phyloP scores from a whole-genome alignment of 306 rosid genomes.

The Ceratonia siliqua region DNA sequence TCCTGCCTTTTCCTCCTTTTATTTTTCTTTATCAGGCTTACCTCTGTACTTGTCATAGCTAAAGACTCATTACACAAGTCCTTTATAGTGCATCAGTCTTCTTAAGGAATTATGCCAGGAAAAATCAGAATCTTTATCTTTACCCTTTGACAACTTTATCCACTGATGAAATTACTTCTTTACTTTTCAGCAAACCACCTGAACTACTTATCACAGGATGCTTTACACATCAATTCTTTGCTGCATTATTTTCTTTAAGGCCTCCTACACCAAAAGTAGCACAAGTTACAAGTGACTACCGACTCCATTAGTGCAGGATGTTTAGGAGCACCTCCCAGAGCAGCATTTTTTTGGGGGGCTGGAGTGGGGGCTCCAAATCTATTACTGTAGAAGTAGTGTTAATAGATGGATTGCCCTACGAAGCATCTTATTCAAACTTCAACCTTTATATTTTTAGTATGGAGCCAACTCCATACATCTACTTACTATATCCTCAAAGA shows the following conservation, averaged over 20 bases:
- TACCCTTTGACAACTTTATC: background rate
- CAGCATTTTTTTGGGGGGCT: background rate
- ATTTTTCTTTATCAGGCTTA: background rate
- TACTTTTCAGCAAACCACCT: slow-evolving; percentile 1
- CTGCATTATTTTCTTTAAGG: background rate
- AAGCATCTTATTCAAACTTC: background rate
- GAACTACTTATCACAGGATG: background rate
- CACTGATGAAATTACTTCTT: slow-evolving; percentile 8
- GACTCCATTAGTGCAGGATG: slow-evolving; percentile 15
- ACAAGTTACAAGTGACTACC: background rate
- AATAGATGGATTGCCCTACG: slow-evolving; percentile 11
- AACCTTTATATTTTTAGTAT: background rate
- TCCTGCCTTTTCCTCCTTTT: background rate
- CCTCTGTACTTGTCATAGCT: background rate
- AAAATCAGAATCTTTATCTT: slow-evolving; percentile 18
- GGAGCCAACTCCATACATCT: background rate
- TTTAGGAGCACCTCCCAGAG: background rate
- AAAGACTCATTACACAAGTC: slow-evolving; percentile 10
- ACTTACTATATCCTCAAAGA: background rate
- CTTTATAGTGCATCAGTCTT: slow-evolving; percentile 27
- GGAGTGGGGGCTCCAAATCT: background rate
- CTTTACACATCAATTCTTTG: slow-evolving; percentile 6
- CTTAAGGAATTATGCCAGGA: background rate
- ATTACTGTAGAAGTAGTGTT: background rate
- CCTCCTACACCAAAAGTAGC: background rate